These are phyloP conservation scores for Magnolia kwangsiensis DNA, from an alignment of 164 flowering plant species.

Conservation along the genomic window DNA sequence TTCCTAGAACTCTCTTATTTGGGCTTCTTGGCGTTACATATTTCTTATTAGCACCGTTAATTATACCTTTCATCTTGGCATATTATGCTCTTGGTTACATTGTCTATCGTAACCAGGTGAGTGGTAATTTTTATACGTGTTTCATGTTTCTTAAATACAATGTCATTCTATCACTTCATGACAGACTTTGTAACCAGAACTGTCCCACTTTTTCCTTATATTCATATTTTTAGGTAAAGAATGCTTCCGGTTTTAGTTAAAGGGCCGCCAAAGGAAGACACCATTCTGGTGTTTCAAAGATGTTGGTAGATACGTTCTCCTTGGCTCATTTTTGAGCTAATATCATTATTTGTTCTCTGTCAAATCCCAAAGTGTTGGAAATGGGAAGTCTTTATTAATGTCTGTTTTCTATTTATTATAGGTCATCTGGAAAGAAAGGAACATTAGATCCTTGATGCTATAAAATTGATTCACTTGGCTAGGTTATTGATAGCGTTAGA, in stretches of 20 bases:
- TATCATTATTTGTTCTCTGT: too few relatives aligned
- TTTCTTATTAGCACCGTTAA: constrained; percentile 86
- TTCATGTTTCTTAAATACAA: not conserved
- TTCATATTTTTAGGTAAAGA: not conserved
- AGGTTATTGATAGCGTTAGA: too few relatives aligned
- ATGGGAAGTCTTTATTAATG: too few relatives aligned
- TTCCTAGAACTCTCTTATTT: constrained; percentile 72
- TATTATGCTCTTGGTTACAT: constrained; percentile 80
- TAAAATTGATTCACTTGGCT: too few relatives aligned
- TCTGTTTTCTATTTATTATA: too few relatives aligned
- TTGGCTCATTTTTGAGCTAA: too few relatives aligned
- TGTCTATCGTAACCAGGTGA: constrained; percentile 85
- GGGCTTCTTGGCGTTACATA: constrained; percentile 86
- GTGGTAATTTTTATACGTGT: constrained; percentile 5
- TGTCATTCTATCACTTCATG: not conserved
- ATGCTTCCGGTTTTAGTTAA: not conserved
- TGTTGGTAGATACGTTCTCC: too few relatives aligned
- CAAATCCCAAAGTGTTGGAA: too few relatives aligned
- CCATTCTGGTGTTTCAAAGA: not conserved
- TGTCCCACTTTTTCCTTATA: not conserved
- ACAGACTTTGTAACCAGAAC: not conserved
- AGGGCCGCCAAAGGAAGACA: not conserved
- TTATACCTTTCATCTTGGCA: constrained; percentile 76
- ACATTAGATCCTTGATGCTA: too few relatives aligned
- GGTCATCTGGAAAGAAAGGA: too few relatives aligned